These are phyloP conservation scores for Cyclocybe aegerita DNA, from an alignment of 768 basidiomycete genomes.

Conservation along the genomic window DNA sequence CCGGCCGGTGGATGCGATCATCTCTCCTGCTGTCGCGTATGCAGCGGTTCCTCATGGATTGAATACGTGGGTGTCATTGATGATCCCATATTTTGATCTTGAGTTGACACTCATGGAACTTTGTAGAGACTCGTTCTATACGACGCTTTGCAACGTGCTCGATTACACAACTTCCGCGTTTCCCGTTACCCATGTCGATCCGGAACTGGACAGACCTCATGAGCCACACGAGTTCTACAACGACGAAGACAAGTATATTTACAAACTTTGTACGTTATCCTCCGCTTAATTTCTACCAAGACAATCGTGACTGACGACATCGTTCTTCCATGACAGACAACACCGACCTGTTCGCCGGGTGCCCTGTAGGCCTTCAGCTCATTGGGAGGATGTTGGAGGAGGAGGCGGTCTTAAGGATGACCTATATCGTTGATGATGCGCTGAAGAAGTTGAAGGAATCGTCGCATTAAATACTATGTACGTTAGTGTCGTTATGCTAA, in stretches of 20 bases:
- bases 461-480: too few relatives aligned
- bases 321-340: constrained; percentile 42
- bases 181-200: constrained; percentile 66
- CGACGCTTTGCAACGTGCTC: constrained; percentile 61
- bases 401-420: constrained; percentile 69
- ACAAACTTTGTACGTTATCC: constrained; percentile 50
- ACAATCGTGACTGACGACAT: not conserved
- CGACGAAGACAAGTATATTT: constrained; percentile 49
- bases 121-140: constrained; percentile 55
- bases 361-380: constrained; percentile 67
- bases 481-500: too few relatives aligned
- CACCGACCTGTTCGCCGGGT: constrained; percentile 47
- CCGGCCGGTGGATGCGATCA: constrained; percentile 72
- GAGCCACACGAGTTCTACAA: constrained; percentile 52
- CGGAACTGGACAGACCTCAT: constrained; percentile 45
- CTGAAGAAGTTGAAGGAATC: constrained; percentile 29
- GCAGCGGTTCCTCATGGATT: constrained; percentile 64
- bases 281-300: not conserved
- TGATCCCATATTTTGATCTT: not conserved
- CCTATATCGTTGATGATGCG: constrained; percentile 59
- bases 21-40: constrained; percentile 60
- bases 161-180: constrained; percentile 62
- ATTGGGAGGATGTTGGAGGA: constrained; percentile 69
- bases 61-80: constrained; percentile 38
- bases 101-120: not conserved